Conservation (phyloP, 1,284 basidiomycete species). For the Naganishia sp. region DNA sequence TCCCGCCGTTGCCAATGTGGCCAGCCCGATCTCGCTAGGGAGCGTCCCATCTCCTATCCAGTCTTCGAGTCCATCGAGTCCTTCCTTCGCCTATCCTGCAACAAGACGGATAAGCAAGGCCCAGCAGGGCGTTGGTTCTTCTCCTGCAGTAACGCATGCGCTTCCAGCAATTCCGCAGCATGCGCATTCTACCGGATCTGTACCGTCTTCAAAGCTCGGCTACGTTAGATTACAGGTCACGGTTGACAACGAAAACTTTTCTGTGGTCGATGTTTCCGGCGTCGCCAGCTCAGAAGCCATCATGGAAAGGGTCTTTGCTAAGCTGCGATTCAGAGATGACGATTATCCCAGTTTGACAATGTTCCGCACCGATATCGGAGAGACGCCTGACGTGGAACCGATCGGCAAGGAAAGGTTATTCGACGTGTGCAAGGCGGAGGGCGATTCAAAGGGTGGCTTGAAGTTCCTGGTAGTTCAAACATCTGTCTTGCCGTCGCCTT, state of each 20-base stretch:
- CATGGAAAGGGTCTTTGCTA: slow-evolving; percentile 78
- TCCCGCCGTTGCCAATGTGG: slow-evolving; percentile 9
- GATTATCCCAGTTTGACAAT: slow-evolving; percentile 75
- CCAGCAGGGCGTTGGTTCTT: background rate
- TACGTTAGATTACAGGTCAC: slow-evolving; percentile 61
- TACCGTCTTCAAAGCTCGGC: slow-evolving; percentile 36
- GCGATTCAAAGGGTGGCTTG: slow-evolving; percentile 71
- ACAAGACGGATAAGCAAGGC: slow-evolving; percentile 10
- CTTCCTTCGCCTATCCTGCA: slow-evolving; percentile 16
- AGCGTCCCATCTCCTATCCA: slow-evolving; percentile 24
- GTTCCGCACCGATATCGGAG: slow-evolving; percentile 79
- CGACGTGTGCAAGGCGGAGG: slow-evolving; percentile 68
- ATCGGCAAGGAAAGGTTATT: slow-evolving; percentile 69
- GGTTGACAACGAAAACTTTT: slow-evolving; percentile 75
- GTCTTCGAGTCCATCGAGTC: slow-evolving; percentile 23
- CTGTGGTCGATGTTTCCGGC: slow-evolving; percentile 73
- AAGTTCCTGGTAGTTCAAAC: slow-evolving; percentile 69
- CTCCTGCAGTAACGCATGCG: slow-evolving; percentile 1
- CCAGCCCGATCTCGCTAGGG: slow-evolving; percentile 3
- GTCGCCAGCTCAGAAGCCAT: slow-evolving; percentile 71
- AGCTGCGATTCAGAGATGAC: slow-evolving; percentile 81
- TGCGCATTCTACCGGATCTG: slow-evolving; percentile 22
- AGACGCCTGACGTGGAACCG: slow-evolving; percentile 69
- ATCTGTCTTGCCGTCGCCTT: slow-evolving; percentile 40
- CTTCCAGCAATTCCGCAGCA: slow-evolving; percentile 37